phyloP scores from a whole-genome alignment of 2,329 filamentous ascomycete species.

The Stagonosporopsis cucurbitacearum region DNA sequence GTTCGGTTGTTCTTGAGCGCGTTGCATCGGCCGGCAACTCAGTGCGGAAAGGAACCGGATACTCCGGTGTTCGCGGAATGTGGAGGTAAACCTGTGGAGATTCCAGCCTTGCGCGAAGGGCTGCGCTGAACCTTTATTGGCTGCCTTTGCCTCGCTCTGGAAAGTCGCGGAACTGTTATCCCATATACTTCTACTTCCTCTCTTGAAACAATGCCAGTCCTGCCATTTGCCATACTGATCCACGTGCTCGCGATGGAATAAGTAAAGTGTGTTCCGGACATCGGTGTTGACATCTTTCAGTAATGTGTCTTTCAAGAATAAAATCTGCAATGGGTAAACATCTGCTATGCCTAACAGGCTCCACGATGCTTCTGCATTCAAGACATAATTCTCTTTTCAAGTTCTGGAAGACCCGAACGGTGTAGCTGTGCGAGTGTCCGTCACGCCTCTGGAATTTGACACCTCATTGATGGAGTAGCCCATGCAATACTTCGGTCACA shows the following conservation, averaged over 20 bases:
- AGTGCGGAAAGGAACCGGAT: constrained; percentile 11
- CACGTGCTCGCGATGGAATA: background rate
- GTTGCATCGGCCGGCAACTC: constrained; percentile 15
- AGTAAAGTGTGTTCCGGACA: background rate
- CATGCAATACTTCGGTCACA: too few species aligned
- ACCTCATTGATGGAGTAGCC: too few species aligned
- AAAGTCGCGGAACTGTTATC: constrained; percentile 10
- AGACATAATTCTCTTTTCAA: too few species aligned
- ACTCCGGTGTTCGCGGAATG: constrained; percentile 6
- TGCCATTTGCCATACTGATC: background rate
- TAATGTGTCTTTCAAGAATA: background rate
- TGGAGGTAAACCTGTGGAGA: constrained; percentile 1
- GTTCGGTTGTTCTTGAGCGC: constrained; percentile 18
- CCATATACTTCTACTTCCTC: background rate
- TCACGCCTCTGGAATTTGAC: too few species aligned
- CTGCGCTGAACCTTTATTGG: constrained; percentile 3
- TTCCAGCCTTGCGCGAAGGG: constrained; percentile 1
- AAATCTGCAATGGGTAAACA: too few species aligned
- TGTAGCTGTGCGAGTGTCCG: too few species aligned
- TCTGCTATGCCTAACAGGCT: too few species aligned
- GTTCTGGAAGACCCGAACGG: too few species aligned
- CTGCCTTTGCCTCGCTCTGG: constrained; percentile 5
- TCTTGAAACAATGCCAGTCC: background rate
- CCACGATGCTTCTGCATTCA: too few species aligned
- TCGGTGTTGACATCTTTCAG: background rate